A percentile compares a stretch with the other conserved stretches of the same genome.
Evolutionary conservation across 108 stramenopile species (phyloP).

Genomic region (Poteriospumella lacustris): DNA sequence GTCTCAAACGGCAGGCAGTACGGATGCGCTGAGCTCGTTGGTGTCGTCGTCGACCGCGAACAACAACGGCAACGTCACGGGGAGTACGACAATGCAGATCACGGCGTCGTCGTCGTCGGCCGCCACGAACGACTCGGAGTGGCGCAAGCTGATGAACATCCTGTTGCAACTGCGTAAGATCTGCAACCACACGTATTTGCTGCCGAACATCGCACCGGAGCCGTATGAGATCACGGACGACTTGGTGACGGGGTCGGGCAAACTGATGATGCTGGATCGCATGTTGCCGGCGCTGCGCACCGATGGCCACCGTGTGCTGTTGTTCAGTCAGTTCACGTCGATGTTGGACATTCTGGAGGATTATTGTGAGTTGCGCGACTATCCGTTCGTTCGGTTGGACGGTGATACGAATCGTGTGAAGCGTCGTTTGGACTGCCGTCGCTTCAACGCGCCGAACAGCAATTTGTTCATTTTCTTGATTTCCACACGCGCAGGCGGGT

Average conservation of each 20-base stretch:
- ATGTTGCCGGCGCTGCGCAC: slow-evolving; percentile 43
- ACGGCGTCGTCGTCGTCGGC: background rate
- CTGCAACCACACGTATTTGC: slow-evolving; percentile 49
- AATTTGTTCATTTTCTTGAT: slow-evolving; percentile 37
- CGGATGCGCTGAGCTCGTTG: background rate
- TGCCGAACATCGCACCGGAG: slow-evolving; percentile 33
- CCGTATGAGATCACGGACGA: slow-evolving; percentile 29
- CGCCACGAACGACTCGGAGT: slow-evolving; percentile 28
- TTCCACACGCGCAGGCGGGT: slow-evolving; percentile 51
- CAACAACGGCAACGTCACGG: background rate
- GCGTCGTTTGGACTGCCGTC: slow-evolving; percentile 38
- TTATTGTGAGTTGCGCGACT: slow-evolving; percentile 39
- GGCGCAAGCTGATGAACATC: slow-evolving; percentile 47
- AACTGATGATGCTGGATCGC: slow-evolving; percentile 46
- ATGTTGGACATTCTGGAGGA: slow-evolving; percentile 54
- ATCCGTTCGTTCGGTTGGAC: slow-evolving; percentile 52
- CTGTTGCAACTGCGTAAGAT: slow-evolving; percentile 53
- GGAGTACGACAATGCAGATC: background rate
- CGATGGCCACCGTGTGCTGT: slow-evolving; percentile 47
- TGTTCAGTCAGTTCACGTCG: slow-evolving; percentile 55
- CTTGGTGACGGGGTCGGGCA: slow-evolving; percentile 48
- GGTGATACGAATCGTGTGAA: slow-evolving; percentile 59
- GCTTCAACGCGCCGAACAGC: slow-evolving; percentile 46
- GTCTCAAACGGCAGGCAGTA: background rate
- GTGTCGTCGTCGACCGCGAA: background rate